Conservation (phyloP, 805 yeast genomes). For the Wickerhamiella domercqiae region DNA sequence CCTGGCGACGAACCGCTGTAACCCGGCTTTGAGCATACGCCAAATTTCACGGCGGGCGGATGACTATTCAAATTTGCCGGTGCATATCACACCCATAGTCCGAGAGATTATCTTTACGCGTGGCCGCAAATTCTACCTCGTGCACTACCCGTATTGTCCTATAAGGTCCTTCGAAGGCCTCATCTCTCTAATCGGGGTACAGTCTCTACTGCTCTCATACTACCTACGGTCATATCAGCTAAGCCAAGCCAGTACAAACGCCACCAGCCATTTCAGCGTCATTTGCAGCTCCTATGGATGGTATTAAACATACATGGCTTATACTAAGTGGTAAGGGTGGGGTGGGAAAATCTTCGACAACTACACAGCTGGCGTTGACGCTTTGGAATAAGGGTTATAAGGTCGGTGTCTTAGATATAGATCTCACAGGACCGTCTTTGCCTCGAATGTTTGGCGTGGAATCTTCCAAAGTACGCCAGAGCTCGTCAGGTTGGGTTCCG, state of each 20-base stretch:
- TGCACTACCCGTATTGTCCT: too few relatives aligned
- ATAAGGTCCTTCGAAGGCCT: too few relatives aligned
- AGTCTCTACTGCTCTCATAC: too few relatives aligned
- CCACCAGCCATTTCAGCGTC: not conserved
- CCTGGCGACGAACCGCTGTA: slow-evolving; percentile 35
- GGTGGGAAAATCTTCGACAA: slow-evolving; percentile 91
- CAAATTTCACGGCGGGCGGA: not conserved
- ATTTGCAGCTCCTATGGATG: slow-evolving; percentile 10
- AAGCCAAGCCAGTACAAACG: too few relatives aligned
- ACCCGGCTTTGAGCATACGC: slow-evolving; percentile 4
- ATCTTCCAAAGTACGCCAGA: slow-evolving; percentile 60
- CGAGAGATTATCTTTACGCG: too few relatives aligned
- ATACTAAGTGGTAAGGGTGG: slow-evolving; percentile 78
- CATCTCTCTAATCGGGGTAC: too few relatives aligned
- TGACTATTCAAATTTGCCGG: too few relatives aligned
- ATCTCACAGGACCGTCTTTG: slow-evolving; percentile 88
- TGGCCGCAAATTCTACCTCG: too few relatives aligned
- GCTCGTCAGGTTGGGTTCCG: slow-evolving; percentile 83
- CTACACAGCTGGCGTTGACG: slow-evolving; percentile 84
- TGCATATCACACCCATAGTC: too few relatives aligned
- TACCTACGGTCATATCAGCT: too few relatives aligned
- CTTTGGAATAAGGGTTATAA: slow-evolving; percentile 52
- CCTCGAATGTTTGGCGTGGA: slow-evolving; percentile 96
- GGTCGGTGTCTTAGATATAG: slow-evolving; percentile 93
- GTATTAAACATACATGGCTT: slow-evolving; percentile 56